These are phyloP conservation scores for Otatea glauca DNA, from an alignment of 176 grass and related monocot genomes.

Conservation along the genomic window DNA sequence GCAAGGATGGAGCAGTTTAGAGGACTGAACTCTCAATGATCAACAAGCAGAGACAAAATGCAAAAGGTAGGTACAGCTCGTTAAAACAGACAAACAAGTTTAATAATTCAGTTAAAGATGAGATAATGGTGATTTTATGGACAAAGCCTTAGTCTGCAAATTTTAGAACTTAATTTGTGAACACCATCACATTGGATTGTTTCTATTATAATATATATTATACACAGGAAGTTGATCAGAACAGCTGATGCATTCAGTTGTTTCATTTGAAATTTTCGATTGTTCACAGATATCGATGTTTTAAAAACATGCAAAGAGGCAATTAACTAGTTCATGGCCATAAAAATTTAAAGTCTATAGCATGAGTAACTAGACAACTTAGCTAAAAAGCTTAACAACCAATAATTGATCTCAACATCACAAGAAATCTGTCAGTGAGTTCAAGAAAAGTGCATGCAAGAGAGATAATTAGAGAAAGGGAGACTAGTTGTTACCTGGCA, in stretches of 20 bases:
- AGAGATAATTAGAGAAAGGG: constrained; percentile 14
- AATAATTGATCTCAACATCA: constrained; percentile 15
- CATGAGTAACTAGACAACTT: constrained; percentile 12
- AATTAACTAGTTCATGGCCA: not conserved
- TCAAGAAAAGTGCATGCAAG: not conserved
- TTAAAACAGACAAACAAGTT: not conserved
- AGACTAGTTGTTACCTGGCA: constrained; percentile 66
- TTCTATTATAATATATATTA: not conserved
- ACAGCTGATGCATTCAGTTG: not conserved
- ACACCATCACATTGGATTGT: not conserved
- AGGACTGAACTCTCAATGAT: not conserved
- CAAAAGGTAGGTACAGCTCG: not conserved
- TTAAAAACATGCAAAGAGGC: not conserved
- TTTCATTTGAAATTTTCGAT: not conserved
- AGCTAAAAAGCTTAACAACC: not conserved
- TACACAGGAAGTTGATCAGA: not conserved
- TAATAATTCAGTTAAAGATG: not conserved
- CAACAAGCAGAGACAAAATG: not conserved
- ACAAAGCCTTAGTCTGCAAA: not conserved
- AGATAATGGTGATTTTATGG: not conserved
- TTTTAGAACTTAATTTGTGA: constrained; percentile 20
- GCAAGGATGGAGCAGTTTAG: not conserved
- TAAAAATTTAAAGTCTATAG: not conserved
- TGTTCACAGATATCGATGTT: not conserved
- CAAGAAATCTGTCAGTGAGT: not conserved